phyloP scores from a whole-genome alignment of 2,329 filamentous ascomycete genomes.

The Echinosphaeria canescens region DNA sequence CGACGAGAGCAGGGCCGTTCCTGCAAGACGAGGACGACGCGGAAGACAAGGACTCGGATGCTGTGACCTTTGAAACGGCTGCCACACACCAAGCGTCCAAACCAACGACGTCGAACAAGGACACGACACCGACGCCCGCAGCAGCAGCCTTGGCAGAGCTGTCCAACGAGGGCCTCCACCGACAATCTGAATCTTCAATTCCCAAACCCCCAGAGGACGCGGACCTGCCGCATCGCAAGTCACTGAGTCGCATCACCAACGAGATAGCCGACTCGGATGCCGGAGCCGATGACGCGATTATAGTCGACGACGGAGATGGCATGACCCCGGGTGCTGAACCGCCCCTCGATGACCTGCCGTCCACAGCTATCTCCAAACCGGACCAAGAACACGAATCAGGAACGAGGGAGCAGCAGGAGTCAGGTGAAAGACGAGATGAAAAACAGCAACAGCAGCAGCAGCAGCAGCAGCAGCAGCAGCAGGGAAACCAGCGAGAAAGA shows the following conservation, averaged over 20 bases:
- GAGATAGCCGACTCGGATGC: slow-evolving; percentile 22
- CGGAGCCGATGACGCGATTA: slow-evolving; percentile 7
- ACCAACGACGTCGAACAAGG: no score
- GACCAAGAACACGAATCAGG: no score
- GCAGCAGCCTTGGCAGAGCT: slow-evolving; percentile 13
- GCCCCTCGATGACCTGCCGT: no score
- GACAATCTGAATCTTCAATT: slow-evolving; percentile 18
- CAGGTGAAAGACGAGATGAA: no score
- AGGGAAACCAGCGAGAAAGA: no score
- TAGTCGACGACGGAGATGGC: no score
- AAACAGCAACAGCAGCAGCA: no score
- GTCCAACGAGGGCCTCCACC: slow-evolving; percentile 15
- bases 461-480: no score
- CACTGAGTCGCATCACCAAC: slow-evolving; percentile 12
- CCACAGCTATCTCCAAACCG: no score
- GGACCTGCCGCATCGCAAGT: slow-evolving; percentile 5
- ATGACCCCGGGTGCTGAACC: no score
- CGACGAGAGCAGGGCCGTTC: slow-evolving; percentile 1
- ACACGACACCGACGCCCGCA: slow-evolving; percentile 1
- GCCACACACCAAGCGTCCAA: slow-evolving; percentile 6
- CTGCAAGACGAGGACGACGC: no score
- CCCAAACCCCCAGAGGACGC: slow-evolving; percentile 8
- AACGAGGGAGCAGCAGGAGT: no score
- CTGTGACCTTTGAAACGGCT: slow-evolving; percentile 1
- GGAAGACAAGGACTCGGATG: slow-evolving; percentile 2